These are phyloP conservation scores for Teunomyces atbi DNA, from an alignment of 805 yeast genomes.

Conservation along the genomic window DNA sequence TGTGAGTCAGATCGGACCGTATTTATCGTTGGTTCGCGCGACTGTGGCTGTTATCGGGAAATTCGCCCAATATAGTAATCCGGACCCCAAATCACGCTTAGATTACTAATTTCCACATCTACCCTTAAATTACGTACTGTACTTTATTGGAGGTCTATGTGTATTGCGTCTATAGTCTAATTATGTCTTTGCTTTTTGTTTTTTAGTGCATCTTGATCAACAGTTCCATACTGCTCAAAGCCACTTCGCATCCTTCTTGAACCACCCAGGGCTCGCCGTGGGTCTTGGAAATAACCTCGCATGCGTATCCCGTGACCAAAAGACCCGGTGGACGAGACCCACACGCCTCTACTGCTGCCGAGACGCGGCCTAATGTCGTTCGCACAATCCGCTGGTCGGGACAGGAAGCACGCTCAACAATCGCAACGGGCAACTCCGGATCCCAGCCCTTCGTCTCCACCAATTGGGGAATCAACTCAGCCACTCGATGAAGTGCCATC, in stretches of 20 bases:
- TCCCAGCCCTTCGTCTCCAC: constrained; percentile 59
- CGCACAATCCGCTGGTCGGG: constrained; percentile 87
- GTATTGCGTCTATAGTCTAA: neutral
- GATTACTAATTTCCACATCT: neutral
- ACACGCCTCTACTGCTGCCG: constrained; percentile 67
- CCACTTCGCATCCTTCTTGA: constrained; percentile 6
- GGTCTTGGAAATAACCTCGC: constrained; percentile 46
- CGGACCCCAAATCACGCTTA: neutral
- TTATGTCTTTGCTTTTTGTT: neutral
- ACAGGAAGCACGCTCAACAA: constrained; percentile 89
- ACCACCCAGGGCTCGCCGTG: constrained; percentile 8
- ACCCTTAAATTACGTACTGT: no score
- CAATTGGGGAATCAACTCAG: constrained; percentile 50
- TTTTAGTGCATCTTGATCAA: neutral
- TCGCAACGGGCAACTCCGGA: constrained; percentile 69
- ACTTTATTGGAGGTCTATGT: no score
- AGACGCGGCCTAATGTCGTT: constrained; percentile 64
- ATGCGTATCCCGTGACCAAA: constrained; percentile 76
- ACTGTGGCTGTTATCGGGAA: neutral
- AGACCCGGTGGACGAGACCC: constrained; percentile 95
- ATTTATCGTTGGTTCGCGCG: neutral
- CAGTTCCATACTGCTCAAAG: neutral
- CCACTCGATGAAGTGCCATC: constrained; percentile 83
- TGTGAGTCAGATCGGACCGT: neutral
- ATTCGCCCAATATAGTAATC: neutral